phyloP scores from a whole-genome alignment of 768 basidiomycete species.

The Podaxis rugospora region DNA sequence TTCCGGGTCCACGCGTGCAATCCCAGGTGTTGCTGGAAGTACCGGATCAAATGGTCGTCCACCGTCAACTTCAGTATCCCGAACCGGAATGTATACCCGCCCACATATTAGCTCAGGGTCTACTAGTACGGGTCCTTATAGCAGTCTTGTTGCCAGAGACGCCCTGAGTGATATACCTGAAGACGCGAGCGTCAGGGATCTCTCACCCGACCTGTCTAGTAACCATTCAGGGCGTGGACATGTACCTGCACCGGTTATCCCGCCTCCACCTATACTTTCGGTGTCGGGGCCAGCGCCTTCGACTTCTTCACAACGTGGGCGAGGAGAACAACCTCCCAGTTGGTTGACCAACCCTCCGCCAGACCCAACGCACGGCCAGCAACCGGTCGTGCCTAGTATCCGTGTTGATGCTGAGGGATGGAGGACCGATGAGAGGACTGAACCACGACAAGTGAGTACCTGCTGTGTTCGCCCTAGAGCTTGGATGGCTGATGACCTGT shows the following conservation, averaged over 20 bases:
- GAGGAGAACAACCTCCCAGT: neutral
- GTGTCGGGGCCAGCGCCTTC: neutral
- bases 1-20: neutral
- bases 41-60: neutral
- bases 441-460: neutral
- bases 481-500: neutral
- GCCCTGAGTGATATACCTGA: slow-evolving; percentile 9
- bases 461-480: neutral
- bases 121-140: neutral
- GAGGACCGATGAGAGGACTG: neutral
- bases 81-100: neutral
- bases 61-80: neutral
- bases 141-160: neutral
- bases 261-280: neutral
- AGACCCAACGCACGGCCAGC: neutral
- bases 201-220: neutral
- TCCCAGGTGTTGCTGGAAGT: neutral
- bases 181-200: neutral
- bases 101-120: neutral
- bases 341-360: neutral
- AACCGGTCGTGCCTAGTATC: neutral
- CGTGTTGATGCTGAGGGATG: neutral
- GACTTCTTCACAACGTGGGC: neutral
- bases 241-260: neutral
- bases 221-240: neutral